These are phyloP conservation scores for Gossypium davidsonii DNA, from an alignment of 441 rosid species.

Conservation along the genomic window DNA sequence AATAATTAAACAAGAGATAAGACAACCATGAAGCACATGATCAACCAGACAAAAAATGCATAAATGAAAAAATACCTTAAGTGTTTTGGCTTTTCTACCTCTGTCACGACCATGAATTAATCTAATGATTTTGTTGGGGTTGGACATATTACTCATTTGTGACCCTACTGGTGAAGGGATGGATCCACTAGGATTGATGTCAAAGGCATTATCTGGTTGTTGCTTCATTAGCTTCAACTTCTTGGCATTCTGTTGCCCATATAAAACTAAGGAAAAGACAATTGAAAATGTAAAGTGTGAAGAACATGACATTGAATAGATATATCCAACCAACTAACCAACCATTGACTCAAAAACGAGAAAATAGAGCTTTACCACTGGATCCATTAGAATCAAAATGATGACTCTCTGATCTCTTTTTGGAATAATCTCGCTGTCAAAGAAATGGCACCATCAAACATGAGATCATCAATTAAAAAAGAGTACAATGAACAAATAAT, in stretches of 20 bases:
- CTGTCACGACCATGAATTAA: constrained; percentile 63
- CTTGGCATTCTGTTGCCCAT: constrained; percentile 65
- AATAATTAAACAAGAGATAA: constrained; percentile 15
- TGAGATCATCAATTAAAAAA: constrained; percentile 2
- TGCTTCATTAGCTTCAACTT: constrained; percentile 76
- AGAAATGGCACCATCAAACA: constrained; percentile 8
- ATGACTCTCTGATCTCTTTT: constrained; percentile 67
- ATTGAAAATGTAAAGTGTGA: constrained; percentile 21
- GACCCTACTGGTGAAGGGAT: constrained; percentile 84
- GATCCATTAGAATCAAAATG: constrained; percentile 80
- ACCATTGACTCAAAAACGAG: neutral
- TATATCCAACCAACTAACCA: constrained; percentile 5
- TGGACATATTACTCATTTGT: constrained; percentile 95
- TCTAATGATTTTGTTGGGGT: constrained; percentile 69
- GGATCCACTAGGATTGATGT: constrained; percentile 55
- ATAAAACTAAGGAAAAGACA: constrained; percentile 47
- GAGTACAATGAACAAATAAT: neutral
- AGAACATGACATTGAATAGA: constrained; percentile 8
- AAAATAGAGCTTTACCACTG: constrained; percentile 35
- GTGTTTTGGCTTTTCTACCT: constrained; percentile 66
- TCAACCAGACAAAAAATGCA: constrained; percentile 11
- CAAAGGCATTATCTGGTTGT: constrained; percentile 50
- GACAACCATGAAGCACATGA: constrained; percentile 13
- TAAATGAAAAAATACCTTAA: constrained; percentile 50
- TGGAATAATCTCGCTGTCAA: constrained; percentile 71